Base-by-base conservation (phyloP, 2,329 filamentous ascomycete species). In the Aspergillus fumigatiaffinis region DNA sequence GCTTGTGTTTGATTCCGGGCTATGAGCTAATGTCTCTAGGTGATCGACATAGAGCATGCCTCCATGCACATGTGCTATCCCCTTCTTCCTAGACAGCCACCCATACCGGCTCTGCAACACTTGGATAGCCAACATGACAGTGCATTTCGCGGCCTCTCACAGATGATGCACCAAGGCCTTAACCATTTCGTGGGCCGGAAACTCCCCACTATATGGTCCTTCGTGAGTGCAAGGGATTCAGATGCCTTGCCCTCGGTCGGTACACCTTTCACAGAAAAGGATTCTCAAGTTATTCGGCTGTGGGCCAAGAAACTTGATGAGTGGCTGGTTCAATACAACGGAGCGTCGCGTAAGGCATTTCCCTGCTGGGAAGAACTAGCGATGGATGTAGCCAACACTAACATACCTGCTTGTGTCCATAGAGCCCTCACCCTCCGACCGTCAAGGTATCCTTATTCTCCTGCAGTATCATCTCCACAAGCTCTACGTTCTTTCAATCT, bases 391-490 rank as follows among this genome's bases (percentile, higher is more conserved):
- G 32, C 32, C 7, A 6, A 46, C 12, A 26, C 50, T 53, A 35
- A 56, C 28, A 12, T 17, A 26, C 17, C 28, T 14, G 20, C 17
- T 7, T 10, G 26, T 20, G n/a, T 46, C 17, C 21, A 8, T n/a
- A 68, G 66, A 69, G 26, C 65, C 66, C 4, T 64, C 64, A 21
- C 62, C 67, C 4, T 68, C 67, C 14, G 67, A 70, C 51, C 61
- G 67, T 41, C 66, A 69, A 26, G 68, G 68, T 4, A 70, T 70
- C 23, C 52, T 69, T 10, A 70, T 70, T 10, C 55, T 70, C 38
- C 56, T 70, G n/a, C 68, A 70, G 23, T 70, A 70, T 55, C 68
- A 70, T 47, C 52, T 70, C 8, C 68, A 70, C 49, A 70, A 70
- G 50, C 52, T 70, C 46, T 70, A 69, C 26, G 68, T 70, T 6